phyloP scores from a whole-genome alignment of 164 flowering plant genomes.

The Piper betle region DNA sequence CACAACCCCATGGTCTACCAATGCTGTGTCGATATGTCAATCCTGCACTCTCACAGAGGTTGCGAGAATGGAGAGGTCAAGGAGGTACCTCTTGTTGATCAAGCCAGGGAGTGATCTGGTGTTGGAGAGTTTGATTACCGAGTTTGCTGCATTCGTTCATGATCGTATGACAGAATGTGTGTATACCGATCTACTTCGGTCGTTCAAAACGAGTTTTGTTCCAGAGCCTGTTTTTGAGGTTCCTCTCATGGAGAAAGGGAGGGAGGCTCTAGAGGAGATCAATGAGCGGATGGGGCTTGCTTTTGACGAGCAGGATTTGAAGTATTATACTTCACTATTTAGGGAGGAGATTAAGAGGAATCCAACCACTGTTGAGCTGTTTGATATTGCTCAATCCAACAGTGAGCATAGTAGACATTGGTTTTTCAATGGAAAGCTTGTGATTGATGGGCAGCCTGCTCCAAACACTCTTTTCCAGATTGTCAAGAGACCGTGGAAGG shows the following conservation, averaged over 20 bases:
- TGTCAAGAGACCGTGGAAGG: slow-evolving; percentile 79
- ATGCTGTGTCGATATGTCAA: slow-evolving; percentile 84
- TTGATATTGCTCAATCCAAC: slow-evolving; percentile 95
- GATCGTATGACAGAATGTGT: slow-evolving; percentile 94
- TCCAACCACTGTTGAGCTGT: slow-evolving; percentile 85
- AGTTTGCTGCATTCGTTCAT: slow-evolving; percentile 75
- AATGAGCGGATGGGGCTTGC: slow-evolving; percentile 86
- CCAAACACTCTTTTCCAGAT: slow-evolving; percentile 73
- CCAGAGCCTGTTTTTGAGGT: slow-evolving; percentile 60
- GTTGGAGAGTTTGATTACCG: slow-evolving; percentile 35
- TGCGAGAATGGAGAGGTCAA: slow-evolving; percentile 65
- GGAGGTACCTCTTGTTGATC: slow-evolving; percentile 57
- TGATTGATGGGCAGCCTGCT: slow-evolving; percentile 67
- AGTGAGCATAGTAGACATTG: slow-evolving; percentile 96
- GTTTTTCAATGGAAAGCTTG: slow-evolving; percentile 83
- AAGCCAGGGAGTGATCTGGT: slow-evolving; percentile 23
- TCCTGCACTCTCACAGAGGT: slow-evolving; percentile 75
- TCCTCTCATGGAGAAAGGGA: slow-evolving; percentile 78
- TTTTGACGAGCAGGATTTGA: slow-evolving; percentile 87
- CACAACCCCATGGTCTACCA: slow-evolving; percentile 93
- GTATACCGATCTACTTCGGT: slow-evolving; percentile 45
- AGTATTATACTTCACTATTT: slow-evolving; percentile 72
- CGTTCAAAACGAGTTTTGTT: slow-evolving; percentile 50
- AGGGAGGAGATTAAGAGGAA: slow-evolving; percentile 72
- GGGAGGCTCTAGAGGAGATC: slow-evolving; percentile 75